Evolutionary conservation across 257 asterid species (phyloP).

Genomic region (Marsdenia floribunda): DNA sequence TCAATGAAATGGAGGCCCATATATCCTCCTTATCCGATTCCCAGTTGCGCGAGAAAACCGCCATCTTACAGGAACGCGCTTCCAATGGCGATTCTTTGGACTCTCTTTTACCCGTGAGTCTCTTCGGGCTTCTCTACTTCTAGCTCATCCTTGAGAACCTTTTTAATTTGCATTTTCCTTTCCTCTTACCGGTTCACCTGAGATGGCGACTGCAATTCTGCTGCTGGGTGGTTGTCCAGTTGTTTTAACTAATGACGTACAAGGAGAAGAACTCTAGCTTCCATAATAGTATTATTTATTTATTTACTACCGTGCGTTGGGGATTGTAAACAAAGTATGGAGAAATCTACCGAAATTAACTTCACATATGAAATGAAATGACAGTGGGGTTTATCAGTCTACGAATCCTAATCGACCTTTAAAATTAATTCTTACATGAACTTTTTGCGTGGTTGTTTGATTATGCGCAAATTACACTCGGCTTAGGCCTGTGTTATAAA

Average conservation of each 20-base stretch:
- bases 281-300: too few relatives aligned
- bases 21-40: slow-evolving; percentile 75
- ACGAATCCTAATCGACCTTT: not conserved
- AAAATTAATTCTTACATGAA: not conserved
- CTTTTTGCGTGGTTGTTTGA: not conserved
- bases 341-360: not conserved
- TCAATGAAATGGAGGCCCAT: slow-evolving; percentile 65
- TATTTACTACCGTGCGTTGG: not conserved
- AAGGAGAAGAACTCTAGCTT: not conserved
- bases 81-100: slow-evolving; percentile 62
- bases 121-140: slow-evolving; percentile 2
- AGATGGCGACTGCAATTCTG: not conserved
- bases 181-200: not conserved
- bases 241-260: too few relatives aligned
- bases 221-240: not conserved
- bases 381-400: not conserved
- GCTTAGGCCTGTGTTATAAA: not conserved
- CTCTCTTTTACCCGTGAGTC: slow-evolving; percentile 81
- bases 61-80: slow-evolving; percentile 60
- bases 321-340: not conserved
- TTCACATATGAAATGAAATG: not conserved
- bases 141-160: not conserved
- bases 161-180: not conserved
- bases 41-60: slow-evolving; percentile 70
- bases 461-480: not conserved